These are phyloP conservation scores for Akanthomyces uredinophilus DNA, from an alignment of 2,329 filamentous ascomycete genomes.

Conservation along the genomic window DNA sequence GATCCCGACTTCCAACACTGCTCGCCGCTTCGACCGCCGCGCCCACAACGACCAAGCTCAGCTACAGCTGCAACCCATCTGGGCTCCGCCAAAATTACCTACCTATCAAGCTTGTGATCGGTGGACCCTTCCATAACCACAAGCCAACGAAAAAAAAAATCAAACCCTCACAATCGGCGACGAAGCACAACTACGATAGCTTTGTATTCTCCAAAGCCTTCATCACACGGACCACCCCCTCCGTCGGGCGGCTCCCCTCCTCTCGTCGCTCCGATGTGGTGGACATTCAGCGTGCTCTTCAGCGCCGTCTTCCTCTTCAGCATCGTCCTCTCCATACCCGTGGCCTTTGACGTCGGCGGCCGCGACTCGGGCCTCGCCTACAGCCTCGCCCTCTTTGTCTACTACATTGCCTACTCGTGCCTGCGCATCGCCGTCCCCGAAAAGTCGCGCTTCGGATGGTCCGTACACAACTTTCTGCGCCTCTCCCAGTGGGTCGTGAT, in stretches of 20 bases:
- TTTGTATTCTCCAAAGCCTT: background rate
- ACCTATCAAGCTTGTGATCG: slow-evolving; percentile 11
- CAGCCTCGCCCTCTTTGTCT: slow-evolving; percentile 80
- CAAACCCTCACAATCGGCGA: background rate
- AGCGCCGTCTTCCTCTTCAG: slow-evolving; percentile 82
- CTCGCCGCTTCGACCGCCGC: background rate
- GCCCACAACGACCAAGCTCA: background rate
- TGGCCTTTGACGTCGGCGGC: slow-evolving; percentile 96
- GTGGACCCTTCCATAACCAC: slow-evolving; percentile 10
- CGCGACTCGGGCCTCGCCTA: slow-evolving; percentile 91
- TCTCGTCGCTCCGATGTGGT: slow-evolving; percentile 60
- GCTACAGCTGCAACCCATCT: background rate
- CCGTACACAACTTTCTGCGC: slow-evolving; percentile 63
- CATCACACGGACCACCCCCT: background rate
- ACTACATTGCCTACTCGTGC: slow-evolving; percentile 84
- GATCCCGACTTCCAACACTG: background rate
- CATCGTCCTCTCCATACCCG: slow-evolving; percentile 91
- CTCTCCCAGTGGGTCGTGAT: slow-evolving; percentile 83
- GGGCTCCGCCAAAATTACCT: background rate
- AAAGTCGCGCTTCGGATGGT: slow-evolving; percentile 67
- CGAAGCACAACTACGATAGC: background rate
- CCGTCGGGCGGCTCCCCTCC: slow-evolving; percentile 7
- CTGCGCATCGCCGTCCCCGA: slow-evolving; percentile 78
- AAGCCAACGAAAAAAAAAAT: slow-evolving; percentile 1
- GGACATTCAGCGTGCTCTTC: slow-evolving; percentile 72